These are phyloP conservation scores for Pythium brachiatum DNA, from an alignment of 352 stramenopile genomes.

Conservation along the genomic window DNA sequence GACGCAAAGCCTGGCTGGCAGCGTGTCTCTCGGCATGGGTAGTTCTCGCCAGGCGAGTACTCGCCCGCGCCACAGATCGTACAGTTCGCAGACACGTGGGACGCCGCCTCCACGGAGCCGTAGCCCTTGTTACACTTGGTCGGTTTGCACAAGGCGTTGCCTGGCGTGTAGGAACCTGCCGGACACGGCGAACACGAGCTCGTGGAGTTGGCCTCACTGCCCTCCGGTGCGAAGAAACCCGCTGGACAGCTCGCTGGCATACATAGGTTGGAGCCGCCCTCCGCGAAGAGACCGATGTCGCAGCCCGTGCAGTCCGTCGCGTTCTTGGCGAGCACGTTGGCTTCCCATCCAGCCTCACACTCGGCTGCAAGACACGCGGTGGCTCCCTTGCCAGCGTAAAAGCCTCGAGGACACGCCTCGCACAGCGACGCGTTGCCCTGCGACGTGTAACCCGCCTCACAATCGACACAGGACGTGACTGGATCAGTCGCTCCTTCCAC, in stretches of 20 bases:
- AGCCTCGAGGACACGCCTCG: slow-evolving; percentile 30
- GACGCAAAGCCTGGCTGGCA: slow-evolving; percentile 36
- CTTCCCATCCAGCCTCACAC: slow-evolving; percentile 39
- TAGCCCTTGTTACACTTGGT: slow-evolving; percentile 36
- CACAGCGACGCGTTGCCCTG: slow-evolving; percentile 36
- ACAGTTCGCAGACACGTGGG: slow-evolving; percentile 39
- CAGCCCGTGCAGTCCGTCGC: slow-evolving; percentile 44
- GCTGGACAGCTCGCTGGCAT: slow-evolving; percentile 35
- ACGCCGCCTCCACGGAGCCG: slow-evolving; percentile 36
- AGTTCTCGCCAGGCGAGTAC: slow-evolving; percentile 48
- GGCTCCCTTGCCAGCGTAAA: slow-evolving; percentile 26
- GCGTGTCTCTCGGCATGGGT: slow-evolving; percentile 34
- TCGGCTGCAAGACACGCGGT: slow-evolving; percentile 29
- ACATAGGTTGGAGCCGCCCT: slow-evolving; percentile 32
- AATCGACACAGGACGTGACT: slow-evolving; percentile 28
- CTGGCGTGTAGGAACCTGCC: slow-evolving; percentile 38
- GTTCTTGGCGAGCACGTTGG: slow-evolving; percentile 35
- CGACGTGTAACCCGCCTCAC: slow-evolving; percentile 34
- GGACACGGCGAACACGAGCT: slow-evolving; percentile 31
- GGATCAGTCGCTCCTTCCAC: slow-evolving; percentile 30
- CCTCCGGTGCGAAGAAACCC: slow-evolving; percentile 35
- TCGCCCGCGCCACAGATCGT: slow-evolving; percentile 37
- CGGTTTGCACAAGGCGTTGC: slow-evolving; percentile 34
- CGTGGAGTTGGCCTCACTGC: slow-evolving; percentile 23
- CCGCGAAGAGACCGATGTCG: slow-evolving; percentile 39